Conservation (phyloP, 257 asterid species). For the Ilex aquifolium region DNA sequence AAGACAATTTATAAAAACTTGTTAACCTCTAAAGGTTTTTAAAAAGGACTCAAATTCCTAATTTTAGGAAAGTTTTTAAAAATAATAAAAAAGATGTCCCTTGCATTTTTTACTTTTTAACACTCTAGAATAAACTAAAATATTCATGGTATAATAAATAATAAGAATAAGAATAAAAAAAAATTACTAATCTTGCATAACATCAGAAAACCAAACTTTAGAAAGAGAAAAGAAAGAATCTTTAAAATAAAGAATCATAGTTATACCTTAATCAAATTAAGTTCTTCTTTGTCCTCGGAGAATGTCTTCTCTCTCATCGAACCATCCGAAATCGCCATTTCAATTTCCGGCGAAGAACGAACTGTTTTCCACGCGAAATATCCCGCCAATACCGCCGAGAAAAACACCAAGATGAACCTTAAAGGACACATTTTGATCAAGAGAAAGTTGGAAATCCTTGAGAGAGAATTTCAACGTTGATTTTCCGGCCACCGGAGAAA, state of each 20-base stretch:
- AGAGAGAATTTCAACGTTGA: no score
- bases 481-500: no score
- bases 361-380: constrained; percentile 44
- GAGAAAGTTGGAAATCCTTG: not conserved
- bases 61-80: no score
- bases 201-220: not conserved
- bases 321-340: constrained; percentile 9
- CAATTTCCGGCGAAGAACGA: constrained; percentile 5
- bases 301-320: constrained; percentile 1
- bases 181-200: no score
- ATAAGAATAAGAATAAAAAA: no score
- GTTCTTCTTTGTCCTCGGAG: constrained; percentile 8
- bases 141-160: no score
- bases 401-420: constrained; percentile 45
- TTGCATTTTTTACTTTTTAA: no score
- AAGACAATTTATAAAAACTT: no score
- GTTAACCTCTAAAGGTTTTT: no score
- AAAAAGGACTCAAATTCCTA: no score
- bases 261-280: constrained; percentile 14
- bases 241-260: not conserved
- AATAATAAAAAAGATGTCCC: no score
- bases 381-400: constrained; percentile 48
- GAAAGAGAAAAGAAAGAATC: not conserved
- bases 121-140: no score
- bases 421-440: constrained; percentile 41